Conservation (phyloP, 345 rosid species). For the Isatis tinctoria region DNA sequence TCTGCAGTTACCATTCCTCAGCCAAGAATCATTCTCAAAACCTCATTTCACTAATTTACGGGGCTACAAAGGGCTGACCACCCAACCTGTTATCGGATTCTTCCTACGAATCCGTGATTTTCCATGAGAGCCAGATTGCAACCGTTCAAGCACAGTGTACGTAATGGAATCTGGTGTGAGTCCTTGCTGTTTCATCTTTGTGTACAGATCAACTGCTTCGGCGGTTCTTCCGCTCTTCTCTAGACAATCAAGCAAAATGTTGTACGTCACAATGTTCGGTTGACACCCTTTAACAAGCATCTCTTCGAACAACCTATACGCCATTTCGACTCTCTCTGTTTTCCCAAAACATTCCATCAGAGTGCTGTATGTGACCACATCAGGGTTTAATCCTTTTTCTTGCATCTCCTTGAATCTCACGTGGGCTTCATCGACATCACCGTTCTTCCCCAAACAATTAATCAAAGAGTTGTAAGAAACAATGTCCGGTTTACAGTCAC, state of each 20-base stretch:
- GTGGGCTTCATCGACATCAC: conserved; percentile 94
- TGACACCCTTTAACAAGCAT: conserved; percentile 76
- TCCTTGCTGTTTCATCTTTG: conserved; percentile 72
- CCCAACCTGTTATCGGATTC: conserved; percentile 90
- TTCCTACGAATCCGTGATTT: conserved; percentile 67
- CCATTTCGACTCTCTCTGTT: conserved; percentile 85
- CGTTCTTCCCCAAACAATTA: conserved; percentile 89
- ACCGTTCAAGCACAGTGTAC: conserved; percentile 62
- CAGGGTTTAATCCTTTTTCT: conserved; percentile 79
- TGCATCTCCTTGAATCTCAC: conserved; percentile 88
- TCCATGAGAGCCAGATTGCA: conserved; percentile 69
- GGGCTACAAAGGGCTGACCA: conserved; percentile 59
- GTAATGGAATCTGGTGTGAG: conserved; percentile 85
- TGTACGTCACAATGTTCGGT: conserved; percentile 88
- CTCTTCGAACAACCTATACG: conserved; percentile 70
- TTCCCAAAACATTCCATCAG: conserved; percentile 94
- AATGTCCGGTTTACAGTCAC: conserved; percentile 65
- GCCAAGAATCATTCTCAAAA: neutral
- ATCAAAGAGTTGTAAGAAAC: conserved; percentile 85
- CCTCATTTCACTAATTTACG: neutral
- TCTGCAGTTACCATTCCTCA: neutral
- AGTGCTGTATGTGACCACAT: conserved; percentile 88
- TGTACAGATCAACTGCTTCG: conserved; percentile 75
- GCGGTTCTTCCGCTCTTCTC: conserved; percentile 81
- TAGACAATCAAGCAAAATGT: conserved; percentile 81